Conservation (phyloP, 2,329 filamentous ascomycete species). For the Pseudogymnoascus sp. region DNA sequence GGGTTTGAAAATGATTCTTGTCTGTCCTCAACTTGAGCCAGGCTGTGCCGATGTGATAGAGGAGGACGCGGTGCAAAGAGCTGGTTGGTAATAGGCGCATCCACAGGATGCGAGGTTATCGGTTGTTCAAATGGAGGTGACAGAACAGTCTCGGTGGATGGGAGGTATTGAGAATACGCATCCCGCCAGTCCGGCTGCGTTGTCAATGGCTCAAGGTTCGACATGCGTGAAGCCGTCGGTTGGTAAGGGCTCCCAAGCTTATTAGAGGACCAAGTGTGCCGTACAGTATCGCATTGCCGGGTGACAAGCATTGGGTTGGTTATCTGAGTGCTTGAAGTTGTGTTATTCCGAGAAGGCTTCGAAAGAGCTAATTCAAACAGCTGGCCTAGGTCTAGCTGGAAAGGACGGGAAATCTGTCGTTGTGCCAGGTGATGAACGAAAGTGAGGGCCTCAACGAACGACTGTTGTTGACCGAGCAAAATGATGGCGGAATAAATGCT, state of each 20-base stretch:
- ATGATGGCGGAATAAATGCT: not conserved
- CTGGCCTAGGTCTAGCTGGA: conserved; percentile 6
- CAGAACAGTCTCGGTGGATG: conserved; percentile 24
- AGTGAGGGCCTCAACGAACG: conserved; percentile 9
- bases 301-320: conserved; percentile 29
- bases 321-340: conserved; percentile 7
- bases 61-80: conserved; percentile 18
- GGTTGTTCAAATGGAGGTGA: conserved; percentile 24
- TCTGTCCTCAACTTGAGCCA: conserved; percentile 18
- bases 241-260: conserved; percentile 29
- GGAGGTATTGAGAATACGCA: conserved; percentile 27
- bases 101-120: conserved; percentile 19
- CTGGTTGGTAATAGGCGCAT: conserved; percentile 13
- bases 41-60: conserved; percentile 27
- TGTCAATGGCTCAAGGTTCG: conserved; percentile 30
- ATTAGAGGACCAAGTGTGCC: conserved; percentile 32
- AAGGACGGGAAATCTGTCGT: conserved; percentile 1
- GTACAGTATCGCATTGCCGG: conserved; percentile 31
- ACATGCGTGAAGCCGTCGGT: conserved; percentile 30
- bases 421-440: conserved; percentile 9
- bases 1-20: conserved; percentile 20
- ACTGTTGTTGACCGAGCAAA: conserved; percentile 10
- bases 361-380: conserved; percentile 6
- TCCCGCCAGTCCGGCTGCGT: conserved; percentile 32
- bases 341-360: not conserved